Conservation (phyloP, 208 protist species). For the Acanthamoeba healyi region DNA sequence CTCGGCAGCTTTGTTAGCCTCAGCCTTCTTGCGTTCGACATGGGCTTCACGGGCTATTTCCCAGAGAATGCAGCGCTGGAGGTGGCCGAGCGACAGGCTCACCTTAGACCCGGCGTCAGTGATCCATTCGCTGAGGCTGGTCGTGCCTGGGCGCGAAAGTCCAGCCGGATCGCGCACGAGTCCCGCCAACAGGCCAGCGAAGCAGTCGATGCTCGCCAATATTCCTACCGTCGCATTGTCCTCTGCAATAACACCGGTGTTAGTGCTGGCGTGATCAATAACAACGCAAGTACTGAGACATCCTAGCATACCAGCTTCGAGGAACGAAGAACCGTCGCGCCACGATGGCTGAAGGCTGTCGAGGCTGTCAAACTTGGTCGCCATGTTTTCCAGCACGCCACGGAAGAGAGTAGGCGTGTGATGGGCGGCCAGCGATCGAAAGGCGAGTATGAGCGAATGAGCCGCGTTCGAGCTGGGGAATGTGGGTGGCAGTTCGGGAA, state of each 20-base stretch:
- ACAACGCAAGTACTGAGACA: too few species aligned
- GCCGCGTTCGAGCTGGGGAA: slow-evolving; percentile 16
- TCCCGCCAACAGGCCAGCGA: slow-evolving; percentile 16
- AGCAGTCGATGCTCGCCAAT: slow-evolving; percentile 67
- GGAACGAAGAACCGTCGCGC: slow-evolving; percentile 44
- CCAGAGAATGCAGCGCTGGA: slow-evolving; percentile 72
- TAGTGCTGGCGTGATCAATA: too few species aligned
- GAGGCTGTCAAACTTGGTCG: slow-evolving; percentile 13
- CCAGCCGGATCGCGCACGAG: slow-evolving; percentile 48
- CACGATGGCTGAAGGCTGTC: slow-evolving; percentile 53
- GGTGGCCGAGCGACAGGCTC: slow-evolving; percentile 29
- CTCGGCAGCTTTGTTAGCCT: not conserved
- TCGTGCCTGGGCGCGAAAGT: not conserved
- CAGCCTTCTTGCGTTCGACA: slow-evolving; percentile 24
- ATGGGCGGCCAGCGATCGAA: slow-evolving; percentile 36
- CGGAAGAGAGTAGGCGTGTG: slow-evolving; percentile 22
- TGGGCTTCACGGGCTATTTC: slow-evolving; percentile 60
- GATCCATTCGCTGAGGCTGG: slow-evolving; percentile 59
- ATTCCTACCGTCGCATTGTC: not conserved
- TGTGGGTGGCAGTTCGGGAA: slow-evolving; percentile 25
- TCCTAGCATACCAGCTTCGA: too few species aligned
- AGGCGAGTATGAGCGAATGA: slow-evolving; percentile 11
- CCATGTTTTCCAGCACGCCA: slow-evolving; percentile 50
- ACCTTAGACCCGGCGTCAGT: not conserved
- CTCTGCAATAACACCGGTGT: not conserved